phyloP scores from a whole-genome alignment of 179 eudicot species.

The Beta corolliflora region DNA sequence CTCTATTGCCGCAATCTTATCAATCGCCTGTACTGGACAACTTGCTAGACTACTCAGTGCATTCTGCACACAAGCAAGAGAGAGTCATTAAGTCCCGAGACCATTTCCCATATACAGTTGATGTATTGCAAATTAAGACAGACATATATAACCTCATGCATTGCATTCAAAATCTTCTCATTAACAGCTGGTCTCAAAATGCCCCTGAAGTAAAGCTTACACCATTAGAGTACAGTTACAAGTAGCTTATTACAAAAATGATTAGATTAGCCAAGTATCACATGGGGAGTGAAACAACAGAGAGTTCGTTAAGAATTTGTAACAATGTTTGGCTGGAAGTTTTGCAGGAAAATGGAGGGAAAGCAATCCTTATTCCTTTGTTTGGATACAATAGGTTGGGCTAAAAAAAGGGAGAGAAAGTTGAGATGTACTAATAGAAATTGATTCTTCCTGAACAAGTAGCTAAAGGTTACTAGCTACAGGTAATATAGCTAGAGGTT shows the following conservation, averaged over 20 bases:
- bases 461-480: too few relatives aligned
- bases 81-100: not conserved
- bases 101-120: not conserved
- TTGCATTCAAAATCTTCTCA: constrained; percentile 61
- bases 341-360: too few relatives aligned
- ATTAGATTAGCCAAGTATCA: not conserved
- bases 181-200: constrained; percentile 80
- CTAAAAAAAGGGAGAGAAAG: too few relatives aligned
- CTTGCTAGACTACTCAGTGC: constrained; percentile 63
- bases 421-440: too few relatives aligned
- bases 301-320: too few relatives aligned
- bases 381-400: too few relatives aligned
- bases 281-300: too few relatives aligned
- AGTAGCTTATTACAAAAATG: not conserved
- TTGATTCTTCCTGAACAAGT: too few relatives aligned
- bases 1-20: constrained; percentile 52
- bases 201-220: constrained; percentile 59
- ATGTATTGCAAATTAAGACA: constrained; percentile 1
- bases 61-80: constrained; percentile 56
- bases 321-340: too few relatives aligned
- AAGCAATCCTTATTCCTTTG: too few relatives aligned
- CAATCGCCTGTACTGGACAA: constrained; percentile 69
- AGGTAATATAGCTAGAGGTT: too few relatives aligned
- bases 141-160: constrained; percentile 57
- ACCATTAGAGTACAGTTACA: constrained; percentile 20